Conservation (phyloP, 73 alveolate species). For the Tetrahymena elliotti region DNA sequence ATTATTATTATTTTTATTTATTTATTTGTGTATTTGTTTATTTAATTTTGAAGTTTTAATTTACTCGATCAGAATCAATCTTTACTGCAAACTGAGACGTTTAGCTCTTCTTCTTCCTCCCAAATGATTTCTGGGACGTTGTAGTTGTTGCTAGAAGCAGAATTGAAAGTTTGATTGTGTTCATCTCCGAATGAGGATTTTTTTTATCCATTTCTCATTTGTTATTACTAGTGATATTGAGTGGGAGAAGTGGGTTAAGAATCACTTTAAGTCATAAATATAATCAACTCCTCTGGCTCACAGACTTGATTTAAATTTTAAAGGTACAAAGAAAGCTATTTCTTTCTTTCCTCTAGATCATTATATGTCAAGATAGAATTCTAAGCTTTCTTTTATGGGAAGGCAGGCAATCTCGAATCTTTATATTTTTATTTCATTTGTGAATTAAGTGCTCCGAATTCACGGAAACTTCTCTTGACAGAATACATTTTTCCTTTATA, state of each 20-base stretch:
- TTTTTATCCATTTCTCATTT: background rate
- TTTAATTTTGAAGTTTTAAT: background rate
- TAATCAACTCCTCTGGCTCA: background rate
- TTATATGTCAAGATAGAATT: background rate
- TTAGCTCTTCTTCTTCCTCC: background rate
- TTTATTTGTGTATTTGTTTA: background rate
- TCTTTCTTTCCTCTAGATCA: background rate
- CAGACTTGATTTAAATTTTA: background rate
- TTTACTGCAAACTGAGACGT: background rate
- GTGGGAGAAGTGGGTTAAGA: background rate
- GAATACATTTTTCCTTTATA: background rate
- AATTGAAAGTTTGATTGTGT: background rate
- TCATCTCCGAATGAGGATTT: background rate
- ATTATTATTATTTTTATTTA: background rate
- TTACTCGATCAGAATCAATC: background rate
- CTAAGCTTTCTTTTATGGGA: background rate
- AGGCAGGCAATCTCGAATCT: background rate
- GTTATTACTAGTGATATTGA: background rate
- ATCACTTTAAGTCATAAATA: background rate
- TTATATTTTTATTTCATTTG: background rate
- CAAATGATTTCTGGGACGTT: background rate
- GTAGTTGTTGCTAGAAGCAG: background rate
- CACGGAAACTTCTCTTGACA: background rate
- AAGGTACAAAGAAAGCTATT: background rate
- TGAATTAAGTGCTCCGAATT: background rate